Evolutionary conservation across 495 filamentous ascomycete genomes (phyloP).

Genomic region (Chaetomium fimeti): DNA sequence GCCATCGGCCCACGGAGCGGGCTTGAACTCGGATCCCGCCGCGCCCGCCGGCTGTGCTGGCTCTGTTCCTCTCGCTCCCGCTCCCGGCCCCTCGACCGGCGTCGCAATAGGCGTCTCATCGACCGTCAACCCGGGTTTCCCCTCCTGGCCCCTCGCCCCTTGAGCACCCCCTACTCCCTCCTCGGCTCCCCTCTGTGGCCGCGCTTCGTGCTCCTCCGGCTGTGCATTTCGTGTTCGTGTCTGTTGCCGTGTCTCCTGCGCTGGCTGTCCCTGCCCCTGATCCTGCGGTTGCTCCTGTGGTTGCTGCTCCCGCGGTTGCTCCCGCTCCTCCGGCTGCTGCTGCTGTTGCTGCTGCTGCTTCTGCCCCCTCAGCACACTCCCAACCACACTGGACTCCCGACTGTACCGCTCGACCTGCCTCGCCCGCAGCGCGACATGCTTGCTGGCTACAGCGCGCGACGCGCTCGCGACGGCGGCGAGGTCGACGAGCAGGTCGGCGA

Average conservation of each 20-base stretch:
- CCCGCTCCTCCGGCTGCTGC: background rate
- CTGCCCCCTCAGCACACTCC: background rate
- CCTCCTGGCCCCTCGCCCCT: constrained; percentile 6
- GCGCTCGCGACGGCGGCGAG: constrained; percentile 74
- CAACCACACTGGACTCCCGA: constrained; percentile 67
- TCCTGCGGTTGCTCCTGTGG: background rate
- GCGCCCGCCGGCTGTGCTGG: background rate
- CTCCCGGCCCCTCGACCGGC: background rate
- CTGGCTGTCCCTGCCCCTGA: background rate
- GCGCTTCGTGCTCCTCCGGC: background rate
- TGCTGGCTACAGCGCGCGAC: constrained; percentile 69
- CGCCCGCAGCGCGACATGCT: constrained; percentile 74
- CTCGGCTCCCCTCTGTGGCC: constrained; percentile 5
- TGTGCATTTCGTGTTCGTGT: too few relatives aligned
- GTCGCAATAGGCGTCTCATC: background rate
- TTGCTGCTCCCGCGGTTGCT: background rate
- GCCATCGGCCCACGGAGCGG: constrained; percentile 22
- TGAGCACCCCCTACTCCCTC: background rate
- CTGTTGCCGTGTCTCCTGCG: background rate
- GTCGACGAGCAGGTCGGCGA: constrained; percentile 65
- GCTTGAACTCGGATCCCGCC: constrained; percentile 10
- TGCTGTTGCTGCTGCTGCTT: background rate
- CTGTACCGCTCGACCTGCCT: constrained; percentile 77
- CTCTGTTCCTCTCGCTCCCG: background rate
- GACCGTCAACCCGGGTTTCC: background rate